Evolutionary conservation across 805 yeast genomes (phyloP).

Genomic region (Lachancea nothofagi): DNA sequence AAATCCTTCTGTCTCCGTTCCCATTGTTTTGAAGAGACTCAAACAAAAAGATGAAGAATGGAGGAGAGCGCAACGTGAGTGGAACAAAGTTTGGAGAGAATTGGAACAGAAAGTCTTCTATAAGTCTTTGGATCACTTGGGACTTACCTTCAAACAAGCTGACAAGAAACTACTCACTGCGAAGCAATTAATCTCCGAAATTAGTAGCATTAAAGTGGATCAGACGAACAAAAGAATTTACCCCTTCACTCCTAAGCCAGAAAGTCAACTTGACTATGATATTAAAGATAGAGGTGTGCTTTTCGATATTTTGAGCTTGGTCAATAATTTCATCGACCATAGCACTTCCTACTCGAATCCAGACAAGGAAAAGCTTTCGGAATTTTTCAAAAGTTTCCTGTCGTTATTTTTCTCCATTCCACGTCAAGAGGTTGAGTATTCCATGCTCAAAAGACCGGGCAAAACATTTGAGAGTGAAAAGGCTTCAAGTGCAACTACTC

Average conservation of each 20-base stretch:
- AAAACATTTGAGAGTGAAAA: not conserved
- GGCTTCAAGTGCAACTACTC: not conserved
- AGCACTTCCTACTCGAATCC: slow-evolving; percentile 70
- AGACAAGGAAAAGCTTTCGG: slow-evolving; percentile 73
- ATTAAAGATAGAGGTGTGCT: slow-evolving; percentile 65
- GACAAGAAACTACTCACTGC: slow-evolving; percentile 89
- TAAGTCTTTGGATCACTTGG: slow-evolving; percentile 91
- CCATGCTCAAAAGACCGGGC: slow-evolving; percentile 22
- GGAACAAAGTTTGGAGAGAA: slow-evolving; percentile 99
- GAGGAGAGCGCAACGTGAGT: slow-evolving; percentile 95
- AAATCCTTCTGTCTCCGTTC: slow-evolving; percentile 91
- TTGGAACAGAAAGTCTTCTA: slow-evolving; percentile 91
- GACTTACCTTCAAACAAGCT: slow-evolving; percentile 92
- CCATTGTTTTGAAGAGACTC: slow-evolving; percentile 83
- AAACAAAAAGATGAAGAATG: slow-evolving; percentile 99
- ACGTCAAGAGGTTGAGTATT: slow-evolving; percentile 41
- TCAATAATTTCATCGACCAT: slow-evolving; percentile 59
- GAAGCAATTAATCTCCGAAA: slow-evolving; percentile 84
- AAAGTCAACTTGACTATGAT: slow-evolving; percentile 58
- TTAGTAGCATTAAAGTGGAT: slow-evolving; percentile 87
- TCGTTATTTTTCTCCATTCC: slow-evolving; percentile 65
- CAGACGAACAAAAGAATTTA: slow-evolving; percentile 81
- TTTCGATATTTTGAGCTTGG: slow-evolving; percentile 64
- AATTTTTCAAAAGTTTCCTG: slow-evolving; percentile 64
- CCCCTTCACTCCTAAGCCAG: slow-evolving; percentile 84